Percentiles rank a stretch among this genome's conserved stretches.
These are phyloP conservation scores for Fusarium sp. DNA, from an alignment of 2,329 filamentous ascomycete species.

Conservation along the genomic window DNA sequence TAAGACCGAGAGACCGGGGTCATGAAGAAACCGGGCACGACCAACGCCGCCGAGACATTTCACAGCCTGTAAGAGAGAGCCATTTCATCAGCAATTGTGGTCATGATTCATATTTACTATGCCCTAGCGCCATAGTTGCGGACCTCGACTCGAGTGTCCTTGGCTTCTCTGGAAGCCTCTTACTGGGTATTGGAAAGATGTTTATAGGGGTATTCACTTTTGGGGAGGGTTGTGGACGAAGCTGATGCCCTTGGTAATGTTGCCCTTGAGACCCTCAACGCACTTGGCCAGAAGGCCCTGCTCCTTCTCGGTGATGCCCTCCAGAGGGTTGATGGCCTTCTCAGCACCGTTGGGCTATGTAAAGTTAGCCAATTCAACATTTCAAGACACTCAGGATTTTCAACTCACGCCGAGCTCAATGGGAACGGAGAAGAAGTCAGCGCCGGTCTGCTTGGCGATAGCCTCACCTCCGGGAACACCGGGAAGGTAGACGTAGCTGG, in stretches of 20 bases:
- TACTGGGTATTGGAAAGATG: conserved; percentile 39
- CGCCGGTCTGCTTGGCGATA: conserved; percentile 84
- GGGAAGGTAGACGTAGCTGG: conserved; percentile 94
- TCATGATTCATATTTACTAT: conserved; percentile 52
- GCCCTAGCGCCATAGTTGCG: conserved; percentile 51
- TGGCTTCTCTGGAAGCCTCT: conserved; percentile 44
- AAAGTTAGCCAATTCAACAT: conserved; percentile 46
- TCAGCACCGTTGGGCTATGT: conserved; percentile 82
- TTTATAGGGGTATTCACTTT: conserved; percentile 73
- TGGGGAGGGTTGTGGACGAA: conserved; percentile 90
- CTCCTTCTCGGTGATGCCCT: conserved; percentile 84
- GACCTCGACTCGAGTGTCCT: conserved; percentile 43
- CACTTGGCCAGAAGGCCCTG: conserved; percentile 84
- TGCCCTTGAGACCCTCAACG: conserved; percentile 84
- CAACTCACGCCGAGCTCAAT: conserved; percentile 91
- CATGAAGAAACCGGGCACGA: conserved; percentile 32
- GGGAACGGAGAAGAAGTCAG: conserved; percentile 96
- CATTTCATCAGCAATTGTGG: conserved; percentile 52
- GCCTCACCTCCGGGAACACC: conserved; percentile 89
- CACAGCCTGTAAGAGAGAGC: conserved; percentile 53
- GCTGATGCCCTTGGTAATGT: conserved; percentile 93
- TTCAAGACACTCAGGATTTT: conserved; percentile 7
- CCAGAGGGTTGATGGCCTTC: conserved; percentile 85
- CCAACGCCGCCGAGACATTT: conserved; percentile 41
- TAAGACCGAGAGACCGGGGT: conserved; percentile 17